Percentiles rank a stretch among this genome's conserved stretches.
phyloP scores from a whole-genome alignment of 345 rosid species.

The Nephelium lappaceum region DNA sequence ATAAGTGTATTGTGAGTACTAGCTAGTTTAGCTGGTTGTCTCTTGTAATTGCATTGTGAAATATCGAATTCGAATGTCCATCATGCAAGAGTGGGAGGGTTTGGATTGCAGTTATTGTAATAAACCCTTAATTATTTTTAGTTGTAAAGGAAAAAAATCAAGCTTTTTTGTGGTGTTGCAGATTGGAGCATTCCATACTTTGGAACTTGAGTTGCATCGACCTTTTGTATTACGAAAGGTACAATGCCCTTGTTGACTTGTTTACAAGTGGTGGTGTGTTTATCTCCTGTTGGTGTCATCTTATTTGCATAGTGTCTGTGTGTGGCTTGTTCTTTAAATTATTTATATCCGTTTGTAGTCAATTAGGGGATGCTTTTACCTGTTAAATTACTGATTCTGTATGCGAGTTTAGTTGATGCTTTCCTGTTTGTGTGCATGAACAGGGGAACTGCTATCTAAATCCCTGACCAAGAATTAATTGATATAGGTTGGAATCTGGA shows the following conservation, averaged over 20 bases:
- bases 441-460: background rate
- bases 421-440: background rate
- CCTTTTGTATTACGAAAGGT: conserved; percentile 94
- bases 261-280: background rate
- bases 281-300: background rate
- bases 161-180: conserved; percentile 32
- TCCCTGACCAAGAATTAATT: background rate
- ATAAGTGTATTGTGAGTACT: background rate
- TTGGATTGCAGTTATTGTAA: background rate
- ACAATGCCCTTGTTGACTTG: conserved; percentile 3
- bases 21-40: background rate
- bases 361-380: background rate
- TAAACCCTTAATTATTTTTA: background rate
- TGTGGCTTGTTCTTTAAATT: background rate
- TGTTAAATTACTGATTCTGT: background rate
- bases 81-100: background rate
- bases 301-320: background rate
- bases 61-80: background rate
- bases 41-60: background rate
- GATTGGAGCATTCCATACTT: conserved; percentile 95
- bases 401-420: background rate
- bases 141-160: background rate
- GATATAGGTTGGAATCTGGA: background rate
- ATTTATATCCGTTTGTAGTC: background rate
- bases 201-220: conserved; percentile 81